Base-by-base conservation (phyloP, 805 yeast genomes). In the Suhomyces sp. region DNA sequence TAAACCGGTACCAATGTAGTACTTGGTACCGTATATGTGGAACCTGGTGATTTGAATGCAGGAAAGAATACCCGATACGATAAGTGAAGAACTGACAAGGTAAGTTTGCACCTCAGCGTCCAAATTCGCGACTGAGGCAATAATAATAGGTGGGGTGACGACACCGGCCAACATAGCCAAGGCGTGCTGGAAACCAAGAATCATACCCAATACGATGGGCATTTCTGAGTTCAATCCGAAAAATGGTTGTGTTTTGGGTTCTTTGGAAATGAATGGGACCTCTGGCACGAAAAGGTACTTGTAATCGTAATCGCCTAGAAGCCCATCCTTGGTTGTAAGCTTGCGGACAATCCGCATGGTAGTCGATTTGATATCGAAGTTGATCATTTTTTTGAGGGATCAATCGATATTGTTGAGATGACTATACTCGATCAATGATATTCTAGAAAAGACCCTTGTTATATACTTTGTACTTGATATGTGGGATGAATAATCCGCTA, bases 121-220 rank as follows among this genome's bases (percentile, higher is more conserved):
- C 46, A 91, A 74, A 64, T 87, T 78, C 7, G 93, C 93, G 24
- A 80, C 67, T 10, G 76, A 60, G 0, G 91, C 75, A 46, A 89
- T 87, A 57, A 91, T 74, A 50, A 91, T 71, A 2, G 96, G 93
- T 7, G 97, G 96, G 6, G 94, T 75, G 35, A 87, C 86, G 47
- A 91, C 81, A 62, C 97, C 97, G 13, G 97, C 97, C 71, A 91
- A 72, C 97, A 92, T 91, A 22, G 97, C 84, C 57, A 91, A 68
- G 1, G 96, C 73, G 65, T 91, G 97, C 72, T 91, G 97, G 56
- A 91, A 77, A 15, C 97, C 97, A 31, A 92, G 78, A 9, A 91
- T 51, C 52, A 87, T 66, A 1, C 96, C 96, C 52, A 91, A 73
- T 6, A 87, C 59, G n/a, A 90, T 59, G 0, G 97, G 97, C 82